Percentiles rank a stretch among this genome's conserved stretches.
Evolutionary conservation across 2,329 filamentous ascomycete species (phyloP).

Genomic region (Nectriaceae sp.): DNA sequence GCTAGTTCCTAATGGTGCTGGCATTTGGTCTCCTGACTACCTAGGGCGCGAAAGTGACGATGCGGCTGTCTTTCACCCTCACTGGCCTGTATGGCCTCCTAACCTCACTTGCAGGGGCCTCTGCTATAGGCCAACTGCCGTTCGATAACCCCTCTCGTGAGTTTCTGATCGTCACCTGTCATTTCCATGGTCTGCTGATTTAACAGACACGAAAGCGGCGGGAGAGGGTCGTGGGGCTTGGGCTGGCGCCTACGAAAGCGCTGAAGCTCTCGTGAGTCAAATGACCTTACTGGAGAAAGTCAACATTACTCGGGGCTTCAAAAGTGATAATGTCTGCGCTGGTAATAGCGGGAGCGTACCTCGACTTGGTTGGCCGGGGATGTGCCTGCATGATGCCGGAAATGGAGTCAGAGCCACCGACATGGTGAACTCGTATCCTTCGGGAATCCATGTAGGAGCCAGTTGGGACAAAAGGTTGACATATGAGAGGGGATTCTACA

Average conservation of each 20-base stretch:
- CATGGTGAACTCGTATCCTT: background rate
- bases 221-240: constrained; percentile 41
- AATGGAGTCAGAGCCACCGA: background rate
- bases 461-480: constrained; percentile 73
- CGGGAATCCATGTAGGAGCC: background rate
- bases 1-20: no score
- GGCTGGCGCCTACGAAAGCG: constrained; percentile 60
- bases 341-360: constrained; percentile 44
- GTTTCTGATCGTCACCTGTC: background rate
- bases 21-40: no score
- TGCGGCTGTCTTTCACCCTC: no score
- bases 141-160: constrained; percentile 19
- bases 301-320: constrained; percentile 53
- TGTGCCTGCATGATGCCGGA: background rate
- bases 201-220: constrained; percentile 6
- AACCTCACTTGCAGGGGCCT: no score
- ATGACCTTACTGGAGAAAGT: constrained; percentile 69
- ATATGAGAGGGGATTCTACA: constrained; percentile 57
- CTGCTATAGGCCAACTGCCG: background rate
- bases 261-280: constrained; percentile 55
- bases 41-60: no score
- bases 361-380: background rate
- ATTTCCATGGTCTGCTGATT: background rate
- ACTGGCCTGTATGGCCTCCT: no score
- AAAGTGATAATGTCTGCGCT: constrained; percentile 52